phyloP scores from a whole-genome alignment of 805 yeast species.

The Nakazawaea pomicola region DNA sequence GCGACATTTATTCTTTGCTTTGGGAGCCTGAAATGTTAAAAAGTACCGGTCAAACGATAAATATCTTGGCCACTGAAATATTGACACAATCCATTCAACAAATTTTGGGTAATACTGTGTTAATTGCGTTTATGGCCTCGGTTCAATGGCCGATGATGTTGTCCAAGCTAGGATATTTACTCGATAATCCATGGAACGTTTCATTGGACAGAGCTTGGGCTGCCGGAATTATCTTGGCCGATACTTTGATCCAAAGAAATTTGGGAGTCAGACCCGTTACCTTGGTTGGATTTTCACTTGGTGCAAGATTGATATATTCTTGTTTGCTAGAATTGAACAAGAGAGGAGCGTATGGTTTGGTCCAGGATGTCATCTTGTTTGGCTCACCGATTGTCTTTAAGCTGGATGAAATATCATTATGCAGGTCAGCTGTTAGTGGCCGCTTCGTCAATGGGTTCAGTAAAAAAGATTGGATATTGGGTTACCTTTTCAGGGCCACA shows the following conservation, averaged over 20 bases:
- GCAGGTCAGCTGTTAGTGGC: conserved; percentile 85
- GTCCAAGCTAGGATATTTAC: conserved; percentile 79
- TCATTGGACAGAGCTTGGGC: conserved; percentile 96
- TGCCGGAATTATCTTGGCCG: conserved; percentile 88
- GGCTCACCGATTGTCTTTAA: conserved; percentile 87
- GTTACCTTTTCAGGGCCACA: conserved; percentile 91
- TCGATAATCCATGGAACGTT: conserved; percentile 98
- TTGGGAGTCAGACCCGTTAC: conserved; percentile 92
- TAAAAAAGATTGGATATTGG: conserved; percentile 91
- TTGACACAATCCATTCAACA: conserved; percentile 92
- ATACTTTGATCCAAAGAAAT: conserved; percentile 80
- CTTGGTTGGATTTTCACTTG: conserved; percentile 87
- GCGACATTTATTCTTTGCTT: conserved; percentile 82
- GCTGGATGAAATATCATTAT: conserved; percentile 69
- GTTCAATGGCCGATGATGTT: conserved; percentile 89
- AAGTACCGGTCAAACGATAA: conserved; percentile 94
- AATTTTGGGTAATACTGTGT: conserved; percentile 83
- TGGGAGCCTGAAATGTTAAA: conserved; percentile 99
- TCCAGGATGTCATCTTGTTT: conserved; percentile 82
- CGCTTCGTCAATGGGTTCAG: conserved; percentile 87
- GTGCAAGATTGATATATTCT: conserved; percentile 87
- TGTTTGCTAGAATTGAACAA: conserved; percentile 84
- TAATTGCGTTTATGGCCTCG: conserved; percentile 88
- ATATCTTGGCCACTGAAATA: conserved; percentile 89
- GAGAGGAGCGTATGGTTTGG: conserved; percentile 79